phyloP scores from a whole-genome alignment of 768 basidiomycete genomes.

The Strobilomyces echinocephalus region DNA sequence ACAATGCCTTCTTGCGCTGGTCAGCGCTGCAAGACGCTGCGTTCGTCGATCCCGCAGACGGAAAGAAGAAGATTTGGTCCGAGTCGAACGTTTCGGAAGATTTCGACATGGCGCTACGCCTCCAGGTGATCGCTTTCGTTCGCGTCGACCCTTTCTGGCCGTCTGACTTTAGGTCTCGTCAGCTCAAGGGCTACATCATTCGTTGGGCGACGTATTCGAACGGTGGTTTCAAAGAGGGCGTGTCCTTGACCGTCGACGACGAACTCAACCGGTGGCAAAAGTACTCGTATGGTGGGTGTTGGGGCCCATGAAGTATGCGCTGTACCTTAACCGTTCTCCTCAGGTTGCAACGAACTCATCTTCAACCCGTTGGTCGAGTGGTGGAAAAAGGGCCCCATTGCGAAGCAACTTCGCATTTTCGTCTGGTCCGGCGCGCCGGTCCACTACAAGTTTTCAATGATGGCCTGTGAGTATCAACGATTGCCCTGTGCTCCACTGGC shows the following conservation, averaged over 20 bases:
- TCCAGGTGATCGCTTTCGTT: conserved; percentile 39
- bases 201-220: conserved; percentile 80
- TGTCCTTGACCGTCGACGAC: conserved; percentile 84
- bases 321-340: conserved; percentile 25
- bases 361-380: conserved; percentile 81
- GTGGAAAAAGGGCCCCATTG: conserved; percentile 79
- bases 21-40: conserved; percentile 85
- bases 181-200: conserved; percentile 26
- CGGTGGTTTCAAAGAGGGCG: conserved; percentile 89
- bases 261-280: conserved; percentile 94
- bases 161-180: conserved; percentile 36
- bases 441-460: conserved; percentile 73
- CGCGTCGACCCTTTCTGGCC: conserved; percentile 43
- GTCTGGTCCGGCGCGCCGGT: conserved; percentile 72
- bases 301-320: conserved; percentile 26
- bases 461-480: conserved; percentile 38
- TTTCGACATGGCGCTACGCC: conserved; percentile 59
- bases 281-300: conserved; percentile 61
- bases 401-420: conserved; percentile 71
- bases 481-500: not conserved
- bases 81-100: conserved; percentile 66
- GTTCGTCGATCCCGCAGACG: conserved; percentile 49
- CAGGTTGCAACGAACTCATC: conserved; percentile 50
- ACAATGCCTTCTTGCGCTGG: conserved; percentile 90
- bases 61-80: conserved; percentile 71